These are phyloP conservation scores for Fusarium drepaniforme DNA, from an alignment of 2,329 filamentous ascomycete species.

Conservation along the genomic window DNA sequence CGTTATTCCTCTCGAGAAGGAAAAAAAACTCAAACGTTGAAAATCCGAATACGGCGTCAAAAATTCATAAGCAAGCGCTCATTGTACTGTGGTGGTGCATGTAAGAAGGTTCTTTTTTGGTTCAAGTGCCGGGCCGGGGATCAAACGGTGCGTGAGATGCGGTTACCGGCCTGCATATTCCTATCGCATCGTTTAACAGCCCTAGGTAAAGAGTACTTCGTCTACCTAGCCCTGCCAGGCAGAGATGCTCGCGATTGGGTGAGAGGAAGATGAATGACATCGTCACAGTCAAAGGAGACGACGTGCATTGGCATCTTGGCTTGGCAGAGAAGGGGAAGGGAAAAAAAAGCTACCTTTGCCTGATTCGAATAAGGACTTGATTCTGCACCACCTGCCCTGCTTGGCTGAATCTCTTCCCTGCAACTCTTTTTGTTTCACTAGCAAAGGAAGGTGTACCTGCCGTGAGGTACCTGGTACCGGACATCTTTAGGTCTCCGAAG, in stretches of 20 bases:
- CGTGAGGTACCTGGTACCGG: conserved; percentile 5
- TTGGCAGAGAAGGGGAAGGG: no score
- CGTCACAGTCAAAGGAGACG: background rate
- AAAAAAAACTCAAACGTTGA: background rate
- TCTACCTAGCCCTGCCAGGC: background rate
- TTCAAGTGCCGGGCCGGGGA: background rate
- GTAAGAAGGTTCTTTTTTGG: background rate
- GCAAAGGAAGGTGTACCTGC: conserved; percentile 17
- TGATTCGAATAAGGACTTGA: conserved; percentile 28
- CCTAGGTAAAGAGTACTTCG: background rate
- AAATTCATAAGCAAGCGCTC: background rate
- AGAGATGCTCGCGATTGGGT: conserved; percentile 21
- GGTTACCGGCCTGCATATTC: background rate
- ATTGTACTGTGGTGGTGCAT: background rate
- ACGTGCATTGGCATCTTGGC: background rate
- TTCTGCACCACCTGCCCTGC: conserved; percentile 14
- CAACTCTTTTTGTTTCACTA: conserved; percentile 33
- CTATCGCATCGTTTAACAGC: background rate
- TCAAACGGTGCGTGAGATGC: conserved; percentile 1
- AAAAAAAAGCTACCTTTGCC: conserved; percentile 13
- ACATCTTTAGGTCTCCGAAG: conserved; percentile 2
- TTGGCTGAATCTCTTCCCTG: conserved; percentile 22
- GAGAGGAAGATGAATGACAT: background rate
- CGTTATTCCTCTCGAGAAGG: background rate
- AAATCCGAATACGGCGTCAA: conserved; percentile 9